Base-by-base conservation (phyloP, 129 eudicot genomes). In the Glebionis coronaria region DNA sequence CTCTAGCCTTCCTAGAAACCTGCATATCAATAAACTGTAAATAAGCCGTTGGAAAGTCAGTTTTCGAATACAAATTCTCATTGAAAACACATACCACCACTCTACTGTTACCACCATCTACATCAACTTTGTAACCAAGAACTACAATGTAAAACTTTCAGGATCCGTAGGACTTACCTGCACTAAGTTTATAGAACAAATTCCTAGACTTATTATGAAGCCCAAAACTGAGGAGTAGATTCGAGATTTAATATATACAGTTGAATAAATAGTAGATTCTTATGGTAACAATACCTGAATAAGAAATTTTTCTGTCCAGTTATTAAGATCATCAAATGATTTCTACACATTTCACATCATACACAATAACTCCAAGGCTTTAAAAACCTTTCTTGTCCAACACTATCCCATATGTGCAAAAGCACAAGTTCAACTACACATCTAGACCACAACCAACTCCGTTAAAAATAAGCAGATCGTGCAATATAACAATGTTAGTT, bases 111-210 rank as follows among this genome's bases (percentile, higher is more conserved):
- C 91, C 98, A 51, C 95, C 96, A 50, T 91, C 96, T 38, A 88
- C 88, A 71, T 88, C 98, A 68, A 82, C 70, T 74, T 91, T 91
- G 93, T 91, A 88, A 47, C 97, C 97, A 21, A 88, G 76, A 64
- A 91, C 96, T 66, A 91, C 94, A 88, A 91, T 6, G 96, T 94
- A 66, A 91, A 91, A 66, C 88, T 91, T 71, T 91, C 97, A 14
- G 95, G 98, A 78, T 91, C 96, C 5, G 96, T 85, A 68, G 98
- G 98, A 71, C 91, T 91, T 12, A 96, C 96, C 96, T 91, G 96
- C 78, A 81, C n/a, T n/a, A n/a, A n/a, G n/a, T n/a, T n/a, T n/a
- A n/a, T n/a, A n/a, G n/a, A n/a, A n/a, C n/a, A n/a, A n/a, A n/a
- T n/a, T n/a, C n/a, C n/a, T n/a, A n/a, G n/a, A n/a, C n/a, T n/a